A percentile compares a stretch with the other conserved stretches of the same genome.
Conservation (phyloP, 805 yeast genomes). For the Tetrapisispora pingtungensis region DNA sequence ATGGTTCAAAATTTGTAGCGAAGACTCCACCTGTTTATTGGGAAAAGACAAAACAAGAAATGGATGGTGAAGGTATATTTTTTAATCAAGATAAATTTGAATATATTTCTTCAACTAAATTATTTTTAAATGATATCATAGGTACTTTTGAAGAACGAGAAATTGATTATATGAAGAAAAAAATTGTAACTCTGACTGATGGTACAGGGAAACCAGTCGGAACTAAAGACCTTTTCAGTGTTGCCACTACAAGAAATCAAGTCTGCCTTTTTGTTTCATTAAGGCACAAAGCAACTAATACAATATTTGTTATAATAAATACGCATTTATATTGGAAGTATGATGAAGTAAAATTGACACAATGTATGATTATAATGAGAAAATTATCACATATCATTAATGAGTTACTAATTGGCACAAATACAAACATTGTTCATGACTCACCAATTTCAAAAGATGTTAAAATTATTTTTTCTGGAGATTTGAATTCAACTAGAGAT, state of each 20-base stretch:
- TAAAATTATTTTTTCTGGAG: constrained; percentile 43
- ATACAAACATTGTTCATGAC: constrained; percentile 1
- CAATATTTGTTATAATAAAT: constrained; percentile 39
- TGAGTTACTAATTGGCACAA: constrained; percentile 14
- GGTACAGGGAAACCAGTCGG: constrained; percentile 24
- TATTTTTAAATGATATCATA: constrained; percentile 27
- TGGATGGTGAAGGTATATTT: constrained; percentile 55
- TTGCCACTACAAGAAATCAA: constrained; percentile 41
- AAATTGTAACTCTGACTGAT: constrained; percentile 19
- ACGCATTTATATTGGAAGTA: constrained; percentile 56
- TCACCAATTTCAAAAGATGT: constrained; percentile 16
- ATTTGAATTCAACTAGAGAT: constrained; percentile 42
- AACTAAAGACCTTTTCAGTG: constrained; percentile 19
- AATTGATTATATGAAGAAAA: constrained; percentile 17
- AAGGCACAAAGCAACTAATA: constrained; percentile 34
- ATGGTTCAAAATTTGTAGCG: constrained; percentile 37
- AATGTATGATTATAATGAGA: constrained; percentile 37
- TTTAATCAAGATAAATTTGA: constrained; percentile 41
- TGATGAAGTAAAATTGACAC: constrained; percentile 45
- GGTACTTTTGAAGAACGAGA: constrained; percentile 24
- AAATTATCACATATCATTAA: constrained; percentile 24
- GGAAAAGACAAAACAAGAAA: constrained; percentile 35
- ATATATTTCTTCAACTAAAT: constrained; percentile 26
- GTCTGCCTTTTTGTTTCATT: constrained; percentile 45
- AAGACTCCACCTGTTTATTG: constrained; percentile 48